A percentile compares a stretch with the other conserved stretches of the same genome.
Conservation (phyloP, 805 yeast species). For the Candida tibetensis region DNA sequence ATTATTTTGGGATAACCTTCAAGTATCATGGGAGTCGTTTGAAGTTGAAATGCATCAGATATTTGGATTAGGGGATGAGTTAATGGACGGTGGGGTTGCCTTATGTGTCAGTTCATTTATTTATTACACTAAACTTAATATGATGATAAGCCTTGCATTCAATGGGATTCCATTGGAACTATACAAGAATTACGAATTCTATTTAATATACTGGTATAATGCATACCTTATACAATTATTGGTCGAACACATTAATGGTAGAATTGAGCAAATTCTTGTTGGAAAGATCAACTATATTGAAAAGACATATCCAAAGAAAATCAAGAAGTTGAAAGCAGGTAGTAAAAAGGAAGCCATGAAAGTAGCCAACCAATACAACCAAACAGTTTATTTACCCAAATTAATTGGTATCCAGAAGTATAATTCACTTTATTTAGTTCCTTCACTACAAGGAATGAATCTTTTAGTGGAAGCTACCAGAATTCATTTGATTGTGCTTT, state of each 20-base stretch:
- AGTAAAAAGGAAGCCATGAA: conserved; percentile 43
- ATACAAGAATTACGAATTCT: conserved; percentile 68
- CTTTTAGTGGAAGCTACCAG: conserved; percentile 20
- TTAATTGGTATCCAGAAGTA: conserved; percentile 26
- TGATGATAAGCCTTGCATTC: conserved; percentile 71
- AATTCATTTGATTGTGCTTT: conserved; percentile 16
- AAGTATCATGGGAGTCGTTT: conserved; percentile 65
- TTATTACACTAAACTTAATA: conserved; percentile 58
- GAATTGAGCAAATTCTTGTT: conserved; percentile 30
- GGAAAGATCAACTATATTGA: conserved; percentile 35
- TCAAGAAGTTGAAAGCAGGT: conserved; percentile 50
- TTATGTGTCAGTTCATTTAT: conserved; percentile 72
- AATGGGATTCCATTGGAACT: conserved; percentile 75
- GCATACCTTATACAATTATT: conserved; percentile 44
- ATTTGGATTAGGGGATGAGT: conserved; percentile 37
- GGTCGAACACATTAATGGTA: conserved; percentile 44
- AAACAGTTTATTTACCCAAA: conserved; percentile 33
- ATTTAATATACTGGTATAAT: conserved; percentile 66
- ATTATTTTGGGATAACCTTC: conserved; percentile 74
- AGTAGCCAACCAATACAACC: conserved; percentile 23
- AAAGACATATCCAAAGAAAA: conserved; percentile 33
- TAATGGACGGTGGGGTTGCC: conserved; percentile 36
- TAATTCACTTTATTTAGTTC: conserved; percentile 19
- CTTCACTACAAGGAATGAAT: conserved; percentile 16
- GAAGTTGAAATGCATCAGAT: conserved; percentile 46